Evolutionary conservation across 2,329 filamentous ascomycete species (phyloP), one percentile per base, ranked within the genome.

Genomic region (Penicillium psychrosexuale): DNA sequence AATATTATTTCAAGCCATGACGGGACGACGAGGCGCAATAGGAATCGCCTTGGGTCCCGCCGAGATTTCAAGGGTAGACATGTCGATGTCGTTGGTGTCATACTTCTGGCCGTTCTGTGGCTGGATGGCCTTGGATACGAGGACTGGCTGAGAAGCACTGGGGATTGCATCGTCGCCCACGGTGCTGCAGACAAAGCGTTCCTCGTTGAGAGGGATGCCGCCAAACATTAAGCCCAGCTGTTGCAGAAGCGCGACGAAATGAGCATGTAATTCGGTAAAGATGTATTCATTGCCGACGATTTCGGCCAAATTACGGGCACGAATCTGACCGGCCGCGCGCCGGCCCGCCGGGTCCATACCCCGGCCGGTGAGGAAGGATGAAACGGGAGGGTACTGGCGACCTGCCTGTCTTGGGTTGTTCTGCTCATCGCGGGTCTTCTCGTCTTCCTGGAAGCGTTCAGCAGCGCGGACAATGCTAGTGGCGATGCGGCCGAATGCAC

Each of bases 211-310:
- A 3, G 75, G 74, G 12, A 70, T 62, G 8, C 74, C 75, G 4
- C 77, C 77, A 61, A 78, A 78, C 69, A 76, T 75, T 15, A 70
- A 67, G 9, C 77, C 74, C 24, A 80, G 63, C 55, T 77, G 75
- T 55, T 77, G 75, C 7, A 80, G 64, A n/a, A 80, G 63, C n/a
- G 72, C 74, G 17, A 79, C 76, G 66, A 84, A 84, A 51, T 79
- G 72, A 31, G 76, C 77, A 65, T 84, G 82, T 8, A 84, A 68
- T 59, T 83, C 79, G 11, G 82, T 78, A 61, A 84, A 84, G 60
- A 84, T 80, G 67, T 79, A 78, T 55, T 82, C 80, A 53, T 82
- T 80, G 36, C 82, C 82, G 6, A 83, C 79, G 47, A 84, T 83
- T 64, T 84, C 82, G 13, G 79, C 77, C n/a, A 84, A 69, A 51